Conservation (phyloP, 495 filamentous ascomycete species). For the Lindgomyces ingoldianus region DNA sequence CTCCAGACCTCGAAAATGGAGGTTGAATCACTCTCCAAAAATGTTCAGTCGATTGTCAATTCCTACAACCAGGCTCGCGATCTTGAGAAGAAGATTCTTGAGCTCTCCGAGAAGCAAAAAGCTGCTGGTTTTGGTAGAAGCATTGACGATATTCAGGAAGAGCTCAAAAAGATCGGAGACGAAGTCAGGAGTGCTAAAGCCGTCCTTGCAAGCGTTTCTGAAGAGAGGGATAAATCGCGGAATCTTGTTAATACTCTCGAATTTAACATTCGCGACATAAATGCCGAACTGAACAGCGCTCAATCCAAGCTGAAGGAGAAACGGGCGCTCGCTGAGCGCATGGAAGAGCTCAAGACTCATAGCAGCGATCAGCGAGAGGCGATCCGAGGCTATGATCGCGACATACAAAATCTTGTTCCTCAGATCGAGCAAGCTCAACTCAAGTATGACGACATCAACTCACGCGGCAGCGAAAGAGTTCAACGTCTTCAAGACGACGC, state of each 20-base stretch:
- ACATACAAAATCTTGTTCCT: constrained; percentile 69
- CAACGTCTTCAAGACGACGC: constrained; percentile 71
- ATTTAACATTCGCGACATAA: constrained; percentile 67
- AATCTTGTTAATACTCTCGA: constrained; percentile 68
- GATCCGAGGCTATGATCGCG: constrained; percentile 65
- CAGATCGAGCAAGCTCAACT: constrained; percentile 71
- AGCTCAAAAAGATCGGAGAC: constrained; percentile 68
- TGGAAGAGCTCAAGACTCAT: constrained; percentile 70
- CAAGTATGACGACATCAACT: constrained; percentile 71
- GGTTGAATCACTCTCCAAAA: constrained; percentile 71
- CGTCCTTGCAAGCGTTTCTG: constrained; percentile 60
- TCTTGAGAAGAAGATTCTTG: constrained; percentile 68
- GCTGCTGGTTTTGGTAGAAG: constrained; percentile 63
- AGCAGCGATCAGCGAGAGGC: constrained; percentile 67
- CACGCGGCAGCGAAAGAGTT: constrained; percentile 70
- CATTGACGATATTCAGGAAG: constrained; percentile 79
- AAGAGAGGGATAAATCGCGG: constrained; percentile 70
- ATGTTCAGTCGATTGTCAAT: constrained; percentile 73
- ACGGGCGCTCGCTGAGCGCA: constrained; percentile 61
- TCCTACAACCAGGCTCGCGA: constrained; percentile 68
- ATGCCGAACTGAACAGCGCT: constrained; percentile 66
- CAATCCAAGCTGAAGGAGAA: constrained; percentile 78
- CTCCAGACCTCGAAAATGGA: constrained; percentile 67
- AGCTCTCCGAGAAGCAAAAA: constrained; percentile 69
- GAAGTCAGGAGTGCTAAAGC: constrained; percentile 63